Evolutionary conservation across 495 filamentous ascomycete genomes (phyloP).

Genomic region (Penicilliopsis zonata): DNA sequence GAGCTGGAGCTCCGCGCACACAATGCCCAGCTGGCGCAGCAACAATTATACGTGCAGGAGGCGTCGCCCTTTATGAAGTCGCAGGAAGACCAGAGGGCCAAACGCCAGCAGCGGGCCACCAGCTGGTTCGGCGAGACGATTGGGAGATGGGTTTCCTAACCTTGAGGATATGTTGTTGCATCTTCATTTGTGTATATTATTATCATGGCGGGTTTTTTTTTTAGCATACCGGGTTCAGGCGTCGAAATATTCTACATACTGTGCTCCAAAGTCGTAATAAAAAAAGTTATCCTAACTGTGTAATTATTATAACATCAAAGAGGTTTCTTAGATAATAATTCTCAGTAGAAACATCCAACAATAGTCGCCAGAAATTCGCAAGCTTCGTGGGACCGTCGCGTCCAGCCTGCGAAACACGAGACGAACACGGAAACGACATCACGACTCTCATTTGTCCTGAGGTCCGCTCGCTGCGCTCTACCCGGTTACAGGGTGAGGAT

Average conservation of each 20-base stretch:
- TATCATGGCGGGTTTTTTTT: too few species aligned
- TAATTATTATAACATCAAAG: too few species aligned
- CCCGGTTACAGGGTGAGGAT: too few species aligned
- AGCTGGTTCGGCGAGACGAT: slow-evolving; percentile 41
- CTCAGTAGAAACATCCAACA: too few species aligned
- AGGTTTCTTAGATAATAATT: too few species aligned
- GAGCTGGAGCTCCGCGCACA: slow-evolving; percentile 55
- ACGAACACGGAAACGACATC: slow-evolving; percentile 6
- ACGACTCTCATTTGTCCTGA: too few species aligned
- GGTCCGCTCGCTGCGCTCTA: too few species aligned
- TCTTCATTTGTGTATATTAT: slow-evolving; percentile 3
- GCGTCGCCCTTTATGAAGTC: slow-evolving; percentile 42
- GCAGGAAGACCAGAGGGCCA: slow-evolving; percentile 42
- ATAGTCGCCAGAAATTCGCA: too few species aligned
- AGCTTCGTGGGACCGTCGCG: too few species aligned
- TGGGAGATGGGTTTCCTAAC: slow-evolving; percentile 29
- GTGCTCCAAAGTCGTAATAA: too few species aligned
- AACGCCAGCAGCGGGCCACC: slow-evolving; percentile 46
- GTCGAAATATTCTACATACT: too few species aligned
- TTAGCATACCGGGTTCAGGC: background rate
- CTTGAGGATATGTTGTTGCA: slow-evolving; percentile 1
- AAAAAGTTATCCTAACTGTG: too few species aligned
- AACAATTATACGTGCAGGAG: slow-evolving; percentile 37
- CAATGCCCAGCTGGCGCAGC: slow-evolving; percentile 46
- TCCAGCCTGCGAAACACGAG: slow-evolving; percentile 7